phyloP scores from a whole-genome alignment of 345 rosid species.

The Clausena lansium region DNA sequence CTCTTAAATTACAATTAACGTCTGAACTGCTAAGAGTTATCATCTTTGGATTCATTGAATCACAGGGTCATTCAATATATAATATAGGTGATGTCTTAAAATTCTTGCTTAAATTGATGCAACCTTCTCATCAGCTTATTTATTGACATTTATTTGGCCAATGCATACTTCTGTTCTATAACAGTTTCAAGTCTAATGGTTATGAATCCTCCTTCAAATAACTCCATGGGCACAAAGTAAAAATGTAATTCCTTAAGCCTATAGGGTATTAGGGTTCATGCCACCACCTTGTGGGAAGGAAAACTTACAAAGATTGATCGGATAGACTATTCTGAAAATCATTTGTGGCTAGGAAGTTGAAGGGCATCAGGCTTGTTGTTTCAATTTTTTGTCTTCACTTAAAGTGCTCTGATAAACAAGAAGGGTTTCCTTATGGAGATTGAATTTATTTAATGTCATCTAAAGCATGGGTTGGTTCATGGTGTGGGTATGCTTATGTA shows the following conservation, averaged over 20 bases:
- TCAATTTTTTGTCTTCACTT: not conserved
- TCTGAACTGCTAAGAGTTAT: not conserved
- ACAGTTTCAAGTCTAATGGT: not conserved
- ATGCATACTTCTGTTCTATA: not conserved
- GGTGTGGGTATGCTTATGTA: not conserved
- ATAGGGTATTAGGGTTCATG: not conserved
- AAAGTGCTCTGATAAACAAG: not conserved
- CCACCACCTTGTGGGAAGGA: not conserved
- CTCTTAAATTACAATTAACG: not conserved
- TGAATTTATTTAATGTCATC: not conserved
- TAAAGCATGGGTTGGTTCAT: not conserved
- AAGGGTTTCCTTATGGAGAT: not conserved
- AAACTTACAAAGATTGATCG: not conserved
- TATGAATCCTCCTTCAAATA: not conserved
- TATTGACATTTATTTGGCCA: not conserved
- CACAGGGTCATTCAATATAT: not conserved
- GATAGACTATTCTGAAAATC: not conserved
- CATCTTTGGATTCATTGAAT: not conserved
- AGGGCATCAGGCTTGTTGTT: not conserved
- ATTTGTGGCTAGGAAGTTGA: not conserved
- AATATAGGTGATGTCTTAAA: not conserved
- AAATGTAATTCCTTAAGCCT: not conserved
- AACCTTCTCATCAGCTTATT: not conserved
- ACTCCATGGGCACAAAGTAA: too few relatives aligned
- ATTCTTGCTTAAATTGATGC: not conserved